Base-by-base conservation (phyloP, 1,284 basidiomycete genomes). In the Ustilago shanxiensis region DNA sequence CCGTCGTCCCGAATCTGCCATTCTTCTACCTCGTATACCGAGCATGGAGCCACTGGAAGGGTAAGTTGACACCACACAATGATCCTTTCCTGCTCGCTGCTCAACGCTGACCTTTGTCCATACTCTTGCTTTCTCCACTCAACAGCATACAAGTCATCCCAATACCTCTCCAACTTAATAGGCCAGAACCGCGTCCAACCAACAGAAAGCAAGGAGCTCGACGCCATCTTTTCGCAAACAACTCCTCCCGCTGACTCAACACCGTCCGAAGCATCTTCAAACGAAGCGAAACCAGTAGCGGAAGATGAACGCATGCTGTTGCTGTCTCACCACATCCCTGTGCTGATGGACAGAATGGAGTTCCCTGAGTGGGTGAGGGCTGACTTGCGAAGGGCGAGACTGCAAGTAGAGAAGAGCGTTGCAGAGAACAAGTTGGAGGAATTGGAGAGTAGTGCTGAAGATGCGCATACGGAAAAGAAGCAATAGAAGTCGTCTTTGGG, bases 11-110 rank as follows among this genome's bases (percentile, higher is more conserved):
- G 57, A 86, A 86, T 56, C 39, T 86, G 39, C 79, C 80, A 10
- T 83, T 84, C 65, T 86, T 85, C 75, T 86, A 86, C 56, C 68
- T 85, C 20, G 80, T 83, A 33, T 86, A 80, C 77, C 56, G 84
- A 39, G 83, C 83, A 11, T 86, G 72, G 65, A 78, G 73, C 44
- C 81, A 83, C 55, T 83, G 81, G 80, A 75, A 77, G 64, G 82
- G 80, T 83, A 53, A 53, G 72, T 61, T 28, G 1, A 18, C 16
- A 39, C 35, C 0, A 11, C 28, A 13, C 35, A 52, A 4, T 18
- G 2, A 11, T 26, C 13, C 22, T 6, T 22, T 14, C n/a, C 18
- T 28, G 26, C 6, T 37, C 14, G 35, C 35, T 37, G 35, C 14
- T 37, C 35, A 28, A 31, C 20, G 3, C 55, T 47, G 16, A 31